phyloP scores from a whole-genome alignment of 768 basidiomycete species.

The Boletus rufocinnamomeus region DNA sequence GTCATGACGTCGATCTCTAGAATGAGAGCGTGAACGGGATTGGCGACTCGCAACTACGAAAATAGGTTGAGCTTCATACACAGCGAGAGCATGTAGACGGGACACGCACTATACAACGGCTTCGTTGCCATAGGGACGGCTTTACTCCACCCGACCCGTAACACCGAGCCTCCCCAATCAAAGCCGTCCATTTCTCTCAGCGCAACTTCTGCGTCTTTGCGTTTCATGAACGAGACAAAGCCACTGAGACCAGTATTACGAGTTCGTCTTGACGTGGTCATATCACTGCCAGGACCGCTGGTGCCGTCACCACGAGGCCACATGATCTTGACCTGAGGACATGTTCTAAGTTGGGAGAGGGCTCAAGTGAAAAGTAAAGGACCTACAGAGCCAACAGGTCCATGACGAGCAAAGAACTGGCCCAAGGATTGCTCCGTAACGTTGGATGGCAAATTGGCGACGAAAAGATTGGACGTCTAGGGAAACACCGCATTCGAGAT shows the following conservation, averaged over 20 bases:
- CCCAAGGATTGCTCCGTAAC: slow-evolving; percentile 87
- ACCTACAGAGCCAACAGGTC: slow-evolving; percentile 89
- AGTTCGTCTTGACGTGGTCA: slow-evolving; percentile 67
- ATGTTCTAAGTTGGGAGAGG: neutral
- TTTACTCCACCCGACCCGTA: slow-evolving; percentile 97
- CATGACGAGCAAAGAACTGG: slow-evolving; percentile 85
- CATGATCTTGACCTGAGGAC: slow-evolving; percentile 89
- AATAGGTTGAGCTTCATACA: neutral
- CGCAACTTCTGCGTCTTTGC: slow-evolving; percentile 87
- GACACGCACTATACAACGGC: slow-evolving; percentile 71
- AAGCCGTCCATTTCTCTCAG: slow-evolving; percentile 89
- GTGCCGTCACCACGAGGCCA: slow-evolving; percentile 89
- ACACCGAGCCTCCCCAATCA: slow-evolving; percentile 89
- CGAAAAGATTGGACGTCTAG: slow-evolving; percentile 94
- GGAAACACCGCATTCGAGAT: slow-evolving; percentile 6
- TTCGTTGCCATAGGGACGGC: slow-evolving; percentile 84
- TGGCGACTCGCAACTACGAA: slow-evolving; percentile 25
- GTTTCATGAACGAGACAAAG: slow-evolving; percentile 95
- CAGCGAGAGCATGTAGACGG: neutral
- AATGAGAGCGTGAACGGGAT: slow-evolving; percentile 38
- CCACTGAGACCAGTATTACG: slow-evolving; percentile 85
- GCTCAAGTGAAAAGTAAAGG: neutral
- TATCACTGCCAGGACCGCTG: slow-evolving; percentile 69
- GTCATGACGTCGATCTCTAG: slow-evolving; percentile 32
- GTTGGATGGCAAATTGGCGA: slow-evolving; percentile 87